These are phyloP conservation scores for Comarum palustre DNA, from an alignment of 306 rosid species.

Conservation along the genomic window DNA sequence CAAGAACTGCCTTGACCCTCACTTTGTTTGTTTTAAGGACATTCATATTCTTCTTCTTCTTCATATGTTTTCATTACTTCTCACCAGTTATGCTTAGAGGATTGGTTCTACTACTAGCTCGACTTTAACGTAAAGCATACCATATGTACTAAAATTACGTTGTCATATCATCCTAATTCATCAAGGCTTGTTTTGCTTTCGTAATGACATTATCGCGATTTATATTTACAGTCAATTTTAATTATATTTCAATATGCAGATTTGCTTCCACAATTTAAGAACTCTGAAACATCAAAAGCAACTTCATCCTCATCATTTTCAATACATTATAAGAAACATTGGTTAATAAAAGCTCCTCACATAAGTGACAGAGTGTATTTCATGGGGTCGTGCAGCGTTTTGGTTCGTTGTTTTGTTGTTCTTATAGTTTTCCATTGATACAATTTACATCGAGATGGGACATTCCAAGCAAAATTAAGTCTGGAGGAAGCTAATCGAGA, in stretches of 20 bases:
- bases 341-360: background rate
- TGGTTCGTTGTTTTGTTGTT: background rate
- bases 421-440: background rate
- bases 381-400: background rate
- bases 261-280: background rate
- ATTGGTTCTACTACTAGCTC: slow-evolving; percentile 27
- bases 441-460: background rate
- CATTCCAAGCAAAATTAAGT: background rate
- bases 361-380: no score
- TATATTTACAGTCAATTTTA: background rate
- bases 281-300: background rate
- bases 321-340: background rate
- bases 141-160: slow-evolving; percentile 21
- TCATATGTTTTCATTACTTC: slow-evolving; percentile 20
- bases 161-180: slow-evolving; percentile 16
- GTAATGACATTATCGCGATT: background rate
- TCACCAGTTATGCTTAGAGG: slow-evolving; percentile 25
- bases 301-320: background rate
- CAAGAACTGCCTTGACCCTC: slow-evolving; percentile 30
- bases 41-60: slow-evolving; percentile 20
- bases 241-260: background rate
- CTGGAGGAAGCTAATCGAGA: background rate
- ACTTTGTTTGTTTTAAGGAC: slow-evolving; percentile 23
- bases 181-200: background rate
- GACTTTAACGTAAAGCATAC: slow-evolving; percentile 25